Conservation (phyloP, 2,329 filamentous ascomycete species). For the Cladosporium sphaerospermum region DNA sequence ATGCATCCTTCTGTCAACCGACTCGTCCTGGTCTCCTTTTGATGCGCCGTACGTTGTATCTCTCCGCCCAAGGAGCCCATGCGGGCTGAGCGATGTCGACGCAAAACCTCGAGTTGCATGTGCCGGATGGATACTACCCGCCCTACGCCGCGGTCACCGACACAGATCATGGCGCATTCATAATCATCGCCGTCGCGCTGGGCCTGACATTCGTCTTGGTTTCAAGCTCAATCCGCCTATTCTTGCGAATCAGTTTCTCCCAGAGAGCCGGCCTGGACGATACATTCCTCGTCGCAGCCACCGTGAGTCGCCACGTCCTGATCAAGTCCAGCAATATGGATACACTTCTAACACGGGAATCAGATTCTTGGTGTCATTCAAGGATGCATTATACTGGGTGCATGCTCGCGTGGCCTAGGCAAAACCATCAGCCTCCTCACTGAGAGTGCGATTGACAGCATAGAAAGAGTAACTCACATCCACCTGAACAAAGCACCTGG, state of each 20-base stretch:
- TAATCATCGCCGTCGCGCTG: conserved; percentile 24
- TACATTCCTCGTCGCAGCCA: conserved; percentile 12
- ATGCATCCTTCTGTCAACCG: neutral
- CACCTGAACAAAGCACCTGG: neutral
- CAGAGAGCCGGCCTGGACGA: conserved; percentile 16
- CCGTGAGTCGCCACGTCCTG: conserved; percentile 2
- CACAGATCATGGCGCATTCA: conserved; percentile 35
- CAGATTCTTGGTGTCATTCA: conserved; percentile 14
- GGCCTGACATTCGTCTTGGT: conserved; percentile 15
- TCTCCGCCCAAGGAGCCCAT: conserved; percentile 1
- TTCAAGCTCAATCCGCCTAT: conserved; percentile 13
- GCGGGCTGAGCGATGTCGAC: conserved; percentile 8
- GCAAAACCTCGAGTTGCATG: conserved; percentile 11
- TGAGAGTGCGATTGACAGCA: neutral
- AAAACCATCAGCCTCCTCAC: conserved; percentile 12
- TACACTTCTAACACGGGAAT: neutral
- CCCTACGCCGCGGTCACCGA: conserved; percentile 16
- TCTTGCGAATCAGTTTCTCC: conserved; percentile 13
- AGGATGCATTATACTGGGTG: conserved; percentile 13
- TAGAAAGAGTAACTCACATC: neutral
- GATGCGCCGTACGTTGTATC: neutral
- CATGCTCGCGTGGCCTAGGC: conserved; percentile 16
- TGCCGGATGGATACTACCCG: conserved; percentile 18
- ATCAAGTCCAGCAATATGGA: neutral
- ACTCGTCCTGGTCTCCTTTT: neutral